Evolutionary conservation across 768 basidiomycete genomes (phyloP).

Genomic region (Tylopilus vinaceipallidus): DNA sequence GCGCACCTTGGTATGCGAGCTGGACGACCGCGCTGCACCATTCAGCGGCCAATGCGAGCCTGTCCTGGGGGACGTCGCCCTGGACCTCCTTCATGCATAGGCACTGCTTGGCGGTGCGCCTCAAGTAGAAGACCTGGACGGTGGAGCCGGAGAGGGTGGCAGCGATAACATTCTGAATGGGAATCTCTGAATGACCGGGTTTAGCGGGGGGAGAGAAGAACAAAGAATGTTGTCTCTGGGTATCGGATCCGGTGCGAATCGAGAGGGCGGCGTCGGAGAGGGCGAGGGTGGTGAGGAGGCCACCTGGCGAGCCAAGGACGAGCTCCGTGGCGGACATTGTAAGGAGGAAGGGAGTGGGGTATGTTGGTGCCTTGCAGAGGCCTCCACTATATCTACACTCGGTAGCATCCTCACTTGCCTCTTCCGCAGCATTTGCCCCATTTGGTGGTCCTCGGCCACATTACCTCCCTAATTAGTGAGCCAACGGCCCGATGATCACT

Average conservation of each 20-base stretch:
- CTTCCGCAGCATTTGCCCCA: not conserved
- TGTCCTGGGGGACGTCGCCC: constrained; percentile 39
- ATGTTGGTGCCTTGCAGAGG: not conserved
- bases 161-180: constrained; percentile 54
- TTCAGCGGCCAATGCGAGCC: constrained; percentile 35
- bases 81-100: constrained; percentile 40
- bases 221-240: constrained; percentile 7
- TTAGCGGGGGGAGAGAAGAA: constrained; percentile 6
- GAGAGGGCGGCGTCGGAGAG: constrained; percentile 28
- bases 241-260: constrained; percentile 22
- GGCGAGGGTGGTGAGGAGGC: constrained; percentile 21
- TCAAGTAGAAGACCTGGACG: constrained; percentile 53
- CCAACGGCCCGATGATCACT: too few relatives aligned
- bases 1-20: constrained; percentile 57
- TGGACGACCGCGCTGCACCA: constrained; percentile 59
- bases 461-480: too few relatives aligned
- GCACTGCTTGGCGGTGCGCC: constrained; percentile 39
- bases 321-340: constrained; percentile 22
- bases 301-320: constrained; percentile 16
- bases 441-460: too few relatives aligned
- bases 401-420: not conserved
- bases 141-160: constrained; percentile 39
- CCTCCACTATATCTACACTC: constrained; percentile 6
- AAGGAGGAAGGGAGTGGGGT: not conserved
- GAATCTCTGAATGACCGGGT: constrained; percentile 26